Conservation (phyloP, 1,284 basidiomycete genomes). For the Pisolithus thermaeus region DNA sequence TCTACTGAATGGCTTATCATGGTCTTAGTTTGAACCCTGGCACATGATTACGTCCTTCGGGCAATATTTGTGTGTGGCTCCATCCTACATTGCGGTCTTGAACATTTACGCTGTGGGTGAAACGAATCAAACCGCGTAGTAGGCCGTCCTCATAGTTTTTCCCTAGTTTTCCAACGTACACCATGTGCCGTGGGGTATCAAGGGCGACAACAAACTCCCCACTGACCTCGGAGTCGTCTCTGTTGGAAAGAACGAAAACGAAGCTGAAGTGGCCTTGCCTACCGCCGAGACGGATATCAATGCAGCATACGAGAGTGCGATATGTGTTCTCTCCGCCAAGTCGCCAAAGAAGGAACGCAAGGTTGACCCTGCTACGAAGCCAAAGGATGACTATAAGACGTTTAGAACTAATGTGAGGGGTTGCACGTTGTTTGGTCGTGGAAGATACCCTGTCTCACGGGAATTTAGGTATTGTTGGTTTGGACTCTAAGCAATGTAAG, state of each 20-base stretch:
- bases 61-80: constrained; percentile 88
- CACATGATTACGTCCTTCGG: constrained; percentile 91
- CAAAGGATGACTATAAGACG: constrained; percentile 85
- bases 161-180: constrained; percentile 81
- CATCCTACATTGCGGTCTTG: constrained; percentile 87
- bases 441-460: constrained; percentile 2
- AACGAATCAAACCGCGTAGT: neutral
- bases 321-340: constrained; percentile 70
- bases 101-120: constrained; percentile 79
- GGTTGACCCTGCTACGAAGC: constrained; percentile 58
- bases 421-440: constrained; percentile 5
- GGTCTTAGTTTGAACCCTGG: constrained; percentile 75
- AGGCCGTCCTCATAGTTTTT: constrained; percentile 1
- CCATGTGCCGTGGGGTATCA: constrained; percentile 87
- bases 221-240: constrained; percentile 82
- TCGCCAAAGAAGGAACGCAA: constrained; percentile 64
- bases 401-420: constrained; percentile 76
- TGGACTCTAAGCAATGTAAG: constrained; percentile 82
- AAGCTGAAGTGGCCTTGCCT: constrained; percentile 81
- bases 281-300: constrained; percentile 84
- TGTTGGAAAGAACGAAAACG: constrained; percentile 53
- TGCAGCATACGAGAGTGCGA: constrained; percentile 79
- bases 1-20: constrained; percentile 5
- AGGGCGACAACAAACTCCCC: constrained; percentile 81
- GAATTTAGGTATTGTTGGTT: constrained; percentile 55